These are phyloP conservation scores for Plasmopara halstedii DNA, from an alignment of 352 stramenopile genomes.

Conservation along the genomic window DNA sequence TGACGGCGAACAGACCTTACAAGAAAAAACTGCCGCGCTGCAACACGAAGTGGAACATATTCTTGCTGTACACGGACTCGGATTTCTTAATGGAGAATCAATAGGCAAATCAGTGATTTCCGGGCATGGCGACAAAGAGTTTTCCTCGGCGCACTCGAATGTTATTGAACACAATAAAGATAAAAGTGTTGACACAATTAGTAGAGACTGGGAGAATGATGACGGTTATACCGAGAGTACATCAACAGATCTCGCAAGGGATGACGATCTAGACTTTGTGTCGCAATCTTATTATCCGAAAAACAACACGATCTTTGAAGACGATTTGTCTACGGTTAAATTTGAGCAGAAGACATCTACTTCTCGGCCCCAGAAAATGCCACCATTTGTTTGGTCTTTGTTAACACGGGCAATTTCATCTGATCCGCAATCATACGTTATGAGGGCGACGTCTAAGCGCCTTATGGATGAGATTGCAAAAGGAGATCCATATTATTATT, in stretches of 20 bases:
- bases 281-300: slow-evolving; percentile 7
- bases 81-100: background rate
- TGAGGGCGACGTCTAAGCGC: slow-evolving; percentile 53
- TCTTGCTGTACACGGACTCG: slow-evolving; percentile 3
- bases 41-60: slow-evolving; percentile 13
- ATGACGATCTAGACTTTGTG: slow-evolving; percentile 13
- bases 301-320: slow-evolving; percentile 24
- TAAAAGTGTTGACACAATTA: slow-evolving; percentile 2
- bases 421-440: slow-evolving; percentile 52
- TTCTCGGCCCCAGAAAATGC: slow-evolving; percentile 21
- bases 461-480: slow-evolving; percentile 58
- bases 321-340: slow-evolving; percentile 23
- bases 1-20: slow-evolving; percentile 7
- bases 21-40: slow-evolving; percentile 13
- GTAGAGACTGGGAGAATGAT: slow-evolving; percentile 16
- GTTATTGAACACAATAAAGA: slow-evolving; percentile 1
- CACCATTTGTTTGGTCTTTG: slow-evolving; percentile 33
- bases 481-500: slow-evolving; percentile 66
- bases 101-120: background rate
- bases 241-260: slow-evolving; percentile 4
- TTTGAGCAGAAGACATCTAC: slow-evolving; percentile 12
- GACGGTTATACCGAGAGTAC: slow-evolving; percentile 20
- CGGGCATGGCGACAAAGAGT: background rate
- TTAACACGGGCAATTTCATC: slow-evolving; percentile 33
- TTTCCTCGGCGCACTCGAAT: background rate